These are phyloP conservation scores for Clavispora santaluciae DNA, from an alignment of 805 yeast species.

Conservation along the genomic window DNA sequence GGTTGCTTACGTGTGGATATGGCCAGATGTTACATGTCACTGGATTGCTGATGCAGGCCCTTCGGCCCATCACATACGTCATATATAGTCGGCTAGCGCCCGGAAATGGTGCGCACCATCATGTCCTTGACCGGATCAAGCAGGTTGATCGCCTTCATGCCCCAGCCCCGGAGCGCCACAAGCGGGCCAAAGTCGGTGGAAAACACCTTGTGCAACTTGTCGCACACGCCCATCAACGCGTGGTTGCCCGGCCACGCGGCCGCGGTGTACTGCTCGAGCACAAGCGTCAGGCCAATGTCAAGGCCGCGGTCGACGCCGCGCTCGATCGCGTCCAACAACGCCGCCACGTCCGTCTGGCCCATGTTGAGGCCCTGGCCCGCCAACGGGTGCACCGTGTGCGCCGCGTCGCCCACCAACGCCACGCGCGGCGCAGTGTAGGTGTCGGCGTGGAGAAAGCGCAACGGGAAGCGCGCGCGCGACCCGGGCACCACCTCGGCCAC, in stretches of 20 bases:
- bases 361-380: conserved; percentile 98
- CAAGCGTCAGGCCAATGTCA: conserved; percentile 79
- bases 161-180: conserved; percentile 70
- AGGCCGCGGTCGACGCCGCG: conserved; percentile 69
- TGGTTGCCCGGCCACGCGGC: conserved; percentile 81
- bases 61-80: too few relatives aligned
- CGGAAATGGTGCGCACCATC: conserved; percentile 49
- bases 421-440: conserved; percentile 77
- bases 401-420: conserved; percentile 97
- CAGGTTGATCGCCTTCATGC: conserved; percentile 64
- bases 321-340: conserved; percentile 65
- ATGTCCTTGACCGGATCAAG: conserved; percentile 62
- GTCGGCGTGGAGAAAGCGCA: conserved; percentile 86
- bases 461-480: conserved; percentile 84
- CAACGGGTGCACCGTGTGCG: conserved; percentile 94
- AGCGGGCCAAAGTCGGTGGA: conserved; percentile 68
- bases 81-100: conserved; percentile 11
- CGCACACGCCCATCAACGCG: conserved; percentile 79
- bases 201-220: conserved; percentile 85
- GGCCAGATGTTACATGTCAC: too few relatives aligned
- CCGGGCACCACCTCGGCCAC: conserved; percentile 53
- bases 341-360: conserved; percentile 91
- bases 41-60: too few relatives aligned
- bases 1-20: too few relatives aligned
- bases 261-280: conserved; percentile 82